Conservation (phyloP, 2,329 filamentous ascomycete genomes). For the Dactylonectria estremocensis region DNA sequence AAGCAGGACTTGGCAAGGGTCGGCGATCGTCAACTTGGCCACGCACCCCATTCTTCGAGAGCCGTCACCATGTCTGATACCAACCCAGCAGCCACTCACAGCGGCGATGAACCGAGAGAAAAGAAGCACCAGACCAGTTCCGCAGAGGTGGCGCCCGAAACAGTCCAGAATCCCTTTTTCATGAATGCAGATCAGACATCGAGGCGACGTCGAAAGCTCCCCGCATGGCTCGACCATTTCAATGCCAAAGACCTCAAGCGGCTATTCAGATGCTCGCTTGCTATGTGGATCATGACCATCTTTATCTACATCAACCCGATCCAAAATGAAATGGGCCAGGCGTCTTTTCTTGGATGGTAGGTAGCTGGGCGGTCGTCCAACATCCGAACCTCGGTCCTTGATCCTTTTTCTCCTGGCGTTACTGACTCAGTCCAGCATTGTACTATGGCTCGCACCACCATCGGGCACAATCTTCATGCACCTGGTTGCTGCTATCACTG, state of each 20-base stretch:
- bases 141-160: not conserved
- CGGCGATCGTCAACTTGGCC: no score
- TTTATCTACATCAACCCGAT: slow-evolving; percentile 40
- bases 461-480: slow-evolving; percentile 42
- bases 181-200: not conserved
- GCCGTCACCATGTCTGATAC: slow-evolving; percentile 1
- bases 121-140: not conserved
- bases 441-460: slow-evolving; percentile 40
- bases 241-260: slow-evolving; percentile 43
- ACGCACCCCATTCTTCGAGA: no score
- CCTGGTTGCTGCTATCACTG: slow-evolving; percentile 33
- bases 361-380: not conserved
- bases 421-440: slow-evolving; percentile 23
- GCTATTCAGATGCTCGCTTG: slow-evolving; percentile 40
- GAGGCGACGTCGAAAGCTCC: slow-evolving; percentile 12
- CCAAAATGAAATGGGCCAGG: slow-evolving; percentile 32
- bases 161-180: not conserved
- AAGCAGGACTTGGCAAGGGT: no score
- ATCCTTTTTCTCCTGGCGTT: not conserved
- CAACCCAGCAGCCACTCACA: not conserved
- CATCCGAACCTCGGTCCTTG: not conserved
- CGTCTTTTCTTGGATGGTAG: slow-evolving; percentile 28
- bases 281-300: slow-evolving; percentile 40
- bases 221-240: slow-evolving; percentile 42
- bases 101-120: not conserved